Evolutionary conservation across 192 early-diverging fungal species (phyloP).

Genomic region (Fimicolochytrium jonesii): DNA sequence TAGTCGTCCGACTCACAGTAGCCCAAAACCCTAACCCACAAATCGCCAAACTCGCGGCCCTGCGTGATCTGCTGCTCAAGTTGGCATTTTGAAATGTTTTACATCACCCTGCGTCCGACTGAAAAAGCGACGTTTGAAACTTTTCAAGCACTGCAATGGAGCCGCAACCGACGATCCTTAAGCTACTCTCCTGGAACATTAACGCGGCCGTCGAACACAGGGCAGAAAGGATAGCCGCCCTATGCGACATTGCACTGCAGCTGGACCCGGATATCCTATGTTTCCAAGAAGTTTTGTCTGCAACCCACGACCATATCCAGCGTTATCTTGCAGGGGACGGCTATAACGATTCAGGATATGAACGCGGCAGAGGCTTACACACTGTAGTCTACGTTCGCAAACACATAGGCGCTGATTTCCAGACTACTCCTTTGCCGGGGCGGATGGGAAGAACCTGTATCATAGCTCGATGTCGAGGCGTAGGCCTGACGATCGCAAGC

Average conservation of each 20-base stretch:
- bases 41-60: too few species aligned
- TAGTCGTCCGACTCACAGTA: too few species aligned
- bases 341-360: background rate
- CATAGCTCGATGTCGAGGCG: background rate
- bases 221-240: background rate
- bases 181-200: background rate
- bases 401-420: background rate
- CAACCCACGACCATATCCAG: background rate
- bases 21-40: too few species aligned
- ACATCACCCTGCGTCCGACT: too few species aligned
- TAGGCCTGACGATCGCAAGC: background rate
- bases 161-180: too few species aligned
- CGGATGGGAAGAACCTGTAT: slow-evolving; percentile 5
- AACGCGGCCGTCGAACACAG: background rate
- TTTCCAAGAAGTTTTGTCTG: background rate
- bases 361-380: background rate
- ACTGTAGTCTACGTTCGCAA: background rate
- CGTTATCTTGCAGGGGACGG: background rate
- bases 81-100: too few species aligned
- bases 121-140: too few species aligned
- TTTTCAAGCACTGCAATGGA: too few species aligned
- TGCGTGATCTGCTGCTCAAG: too few species aligned
- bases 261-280: background rate
- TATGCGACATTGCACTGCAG: background rate
- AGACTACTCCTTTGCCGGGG: background rate